Conservation (phyloP, 768 basidiomycete genomes). For the Cyclocybe cylindracea region DNA sequence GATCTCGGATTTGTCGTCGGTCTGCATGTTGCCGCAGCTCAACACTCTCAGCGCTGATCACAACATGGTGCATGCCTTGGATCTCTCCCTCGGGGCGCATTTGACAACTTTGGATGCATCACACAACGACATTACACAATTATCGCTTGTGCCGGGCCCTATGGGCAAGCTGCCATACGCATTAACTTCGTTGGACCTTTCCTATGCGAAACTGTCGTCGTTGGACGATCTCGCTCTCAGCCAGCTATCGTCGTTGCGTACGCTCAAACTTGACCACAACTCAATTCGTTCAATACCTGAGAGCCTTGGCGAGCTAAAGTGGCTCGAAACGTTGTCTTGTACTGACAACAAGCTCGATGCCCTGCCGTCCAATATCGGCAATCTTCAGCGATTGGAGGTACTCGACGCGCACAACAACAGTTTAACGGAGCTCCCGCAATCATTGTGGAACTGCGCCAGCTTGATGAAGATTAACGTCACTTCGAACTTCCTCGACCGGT, state of each 20-base stretch:
- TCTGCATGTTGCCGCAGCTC: conserved; percentile 71
- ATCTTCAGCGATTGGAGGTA: conserved; percentile 67
- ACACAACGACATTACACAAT: conserved; percentile 86
- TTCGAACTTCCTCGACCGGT: conserved; percentile 78
- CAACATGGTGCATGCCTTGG: conserved; percentile 80
- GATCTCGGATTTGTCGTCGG: conserved; percentile 71
- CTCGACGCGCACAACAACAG: conserved; percentile 94
- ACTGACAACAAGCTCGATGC: conserved; percentile 87
- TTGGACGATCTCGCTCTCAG: conserved; percentile 74
- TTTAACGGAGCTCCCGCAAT: conserved; percentile 69
- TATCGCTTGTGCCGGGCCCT: conserved; percentile 60
- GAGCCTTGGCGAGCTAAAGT: conserved; percentile 71
- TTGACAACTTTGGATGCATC: conserved; percentile 73
- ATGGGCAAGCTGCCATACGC: conserved; percentile 15
- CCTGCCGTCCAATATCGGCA: conserved; percentile 77
- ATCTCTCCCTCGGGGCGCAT: conserved; percentile 70
- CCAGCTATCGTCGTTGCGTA: conserved; percentile 70
- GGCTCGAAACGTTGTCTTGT: conserved; percentile 75
- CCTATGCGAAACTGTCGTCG: conserved; percentile 83
- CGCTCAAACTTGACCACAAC: conserved; percentile 83
- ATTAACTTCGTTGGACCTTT: conserved; percentile 80
- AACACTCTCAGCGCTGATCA: conserved; percentile 74
- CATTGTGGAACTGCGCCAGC: conserved; percentile 83
- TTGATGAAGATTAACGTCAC: conserved; percentile 80
- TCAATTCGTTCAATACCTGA: conserved; percentile 83